Conservation (phyloP, 345 rosid genomes). For the Abelmoschus esculentus region DNA sequence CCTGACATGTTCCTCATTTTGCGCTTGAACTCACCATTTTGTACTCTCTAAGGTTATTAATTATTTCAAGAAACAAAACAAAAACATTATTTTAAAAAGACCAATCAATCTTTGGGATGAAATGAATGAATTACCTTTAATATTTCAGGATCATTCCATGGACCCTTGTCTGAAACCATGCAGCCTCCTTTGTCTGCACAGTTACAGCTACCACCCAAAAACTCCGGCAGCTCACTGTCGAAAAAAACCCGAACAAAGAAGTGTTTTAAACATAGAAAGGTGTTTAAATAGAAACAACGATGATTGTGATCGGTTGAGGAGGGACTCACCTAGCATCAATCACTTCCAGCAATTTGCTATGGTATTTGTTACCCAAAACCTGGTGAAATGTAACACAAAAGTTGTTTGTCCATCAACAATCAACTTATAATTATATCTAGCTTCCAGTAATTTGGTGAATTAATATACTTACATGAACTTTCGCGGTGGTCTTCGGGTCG, state of each 20-base stretch:
- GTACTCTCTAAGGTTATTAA: conserved; percentile 45
- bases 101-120: background rate
- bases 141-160: conserved; percentile 80
- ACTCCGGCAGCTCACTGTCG: conserved; percentile 76
- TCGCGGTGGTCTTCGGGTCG: background rate
- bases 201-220: conserved; percentile 81
- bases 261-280: background rate
- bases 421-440: background rate
- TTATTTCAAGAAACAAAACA: background rate
- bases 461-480: background rate
- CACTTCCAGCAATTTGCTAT: background rate
- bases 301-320: background rate
- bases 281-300: background rate
- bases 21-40: conserved; percentile 59
- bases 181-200: conserved; percentile 89
- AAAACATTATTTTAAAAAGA: background rate
- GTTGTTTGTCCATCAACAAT: background rate
- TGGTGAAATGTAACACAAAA: background rate
- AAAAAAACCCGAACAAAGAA: background rate
- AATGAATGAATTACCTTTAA: conserved; percentile 38
- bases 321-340: background rate
- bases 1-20: conserved; percentile 31
- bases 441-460: background rate
- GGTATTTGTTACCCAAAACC: background rate
- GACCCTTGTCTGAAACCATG: conserved; percentile 92